Percentiles rank a stretch among this genome's conserved stretches.
phyloP scores from a whole-genome alignment of 306 rosid genomes.

The Cucurbita ficifolia region DNA sequence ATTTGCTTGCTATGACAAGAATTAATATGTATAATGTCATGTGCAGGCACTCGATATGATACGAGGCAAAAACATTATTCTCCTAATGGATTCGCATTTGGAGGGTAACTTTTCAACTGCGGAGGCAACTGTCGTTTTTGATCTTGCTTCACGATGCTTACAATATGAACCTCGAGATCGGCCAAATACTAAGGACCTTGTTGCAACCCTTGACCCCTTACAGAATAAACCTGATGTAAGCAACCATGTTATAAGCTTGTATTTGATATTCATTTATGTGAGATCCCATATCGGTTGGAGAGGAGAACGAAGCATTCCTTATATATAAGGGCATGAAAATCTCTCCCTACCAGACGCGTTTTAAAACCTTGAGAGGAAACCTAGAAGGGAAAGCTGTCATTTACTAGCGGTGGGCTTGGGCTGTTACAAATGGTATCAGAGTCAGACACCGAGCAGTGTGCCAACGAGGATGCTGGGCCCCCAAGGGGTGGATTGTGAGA shows the following conservation, averaged over 20 bases:
- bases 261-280: no score
- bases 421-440: no score
- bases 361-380: no score
- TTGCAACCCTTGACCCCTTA: constrained; percentile 34
- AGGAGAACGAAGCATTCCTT: no score
- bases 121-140: constrained; percentile 69
- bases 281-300: no score
- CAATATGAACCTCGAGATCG: constrained; percentile 67
- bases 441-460: no score
- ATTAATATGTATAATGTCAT: constrained; percentile 1
- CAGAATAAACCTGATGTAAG: constrained; percentile 58
- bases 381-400: no score
- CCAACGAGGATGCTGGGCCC: no score
- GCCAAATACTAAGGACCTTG: constrained; percentile 52
- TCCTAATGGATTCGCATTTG: constrained; percentile 76
- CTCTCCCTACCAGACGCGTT: no score
- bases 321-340: no score
- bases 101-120: constrained; percentile 64
- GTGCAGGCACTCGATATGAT: constrained; percentile 73
- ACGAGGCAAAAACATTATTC: constrained; percentile 51
- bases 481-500: no score
- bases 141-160: constrained; percentile 60
- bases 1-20: background rate
- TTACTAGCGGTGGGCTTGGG: no score
- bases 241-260: background rate